These are phyloP conservation scores for Conticribra guillardii DNA, from an alignment of 108 stramenopile genomes.

Conservation along the genomic window DNA sequence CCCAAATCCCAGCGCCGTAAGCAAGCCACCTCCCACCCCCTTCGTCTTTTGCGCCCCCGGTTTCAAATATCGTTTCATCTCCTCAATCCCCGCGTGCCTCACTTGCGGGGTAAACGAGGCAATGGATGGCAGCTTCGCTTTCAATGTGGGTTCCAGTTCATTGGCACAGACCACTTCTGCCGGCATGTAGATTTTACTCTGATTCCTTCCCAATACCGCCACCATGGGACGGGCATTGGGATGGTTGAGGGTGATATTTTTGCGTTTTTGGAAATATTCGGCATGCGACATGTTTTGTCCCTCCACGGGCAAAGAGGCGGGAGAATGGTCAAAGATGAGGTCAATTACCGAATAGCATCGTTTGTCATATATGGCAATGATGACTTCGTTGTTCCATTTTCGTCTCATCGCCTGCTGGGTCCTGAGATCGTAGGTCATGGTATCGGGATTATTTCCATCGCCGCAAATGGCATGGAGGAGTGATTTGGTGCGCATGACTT, in stretches of 20 bases:
- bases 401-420: conserved; percentile 32
- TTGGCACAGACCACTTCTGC: conserved; percentile 65
- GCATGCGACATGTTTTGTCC: conserved; percentile 56
- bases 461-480: conserved; percentile 47
- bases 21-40: conserved; percentile 45
- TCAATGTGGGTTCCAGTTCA: conserved; percentile 57
- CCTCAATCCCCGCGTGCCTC: conserved; percentile 59
- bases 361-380: conserved; percentile 68
- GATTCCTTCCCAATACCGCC: conserved; percentile 51
- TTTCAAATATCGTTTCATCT: conserved; percentile 49
- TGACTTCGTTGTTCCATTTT: conserved; percentile 57
- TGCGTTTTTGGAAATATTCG: conserved; percentile 58
- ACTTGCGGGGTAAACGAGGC: conserved; percentile 60
- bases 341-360: conserved; percentile 48
- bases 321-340: conserved; percentile 52
- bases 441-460: conserved; percentile 20
- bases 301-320: conserved; percentile 50
- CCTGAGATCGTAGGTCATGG: conserved; percentile 10
- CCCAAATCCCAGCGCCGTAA: conserved; percentile 57
- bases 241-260: conserved; percentile 45
- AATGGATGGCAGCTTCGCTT: conserved; percentile 67
- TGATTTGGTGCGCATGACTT: conserved; percentile 53
- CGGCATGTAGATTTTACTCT: conserved; percentile 59
- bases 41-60: conserved; percentile 68
- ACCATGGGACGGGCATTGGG: conserved; percentile 65